Evolutionary conservation across 2,329 filamentous ascomycete genomes (phyloP).

Genomic region (Trematosphaeria pertusa): DNA sequence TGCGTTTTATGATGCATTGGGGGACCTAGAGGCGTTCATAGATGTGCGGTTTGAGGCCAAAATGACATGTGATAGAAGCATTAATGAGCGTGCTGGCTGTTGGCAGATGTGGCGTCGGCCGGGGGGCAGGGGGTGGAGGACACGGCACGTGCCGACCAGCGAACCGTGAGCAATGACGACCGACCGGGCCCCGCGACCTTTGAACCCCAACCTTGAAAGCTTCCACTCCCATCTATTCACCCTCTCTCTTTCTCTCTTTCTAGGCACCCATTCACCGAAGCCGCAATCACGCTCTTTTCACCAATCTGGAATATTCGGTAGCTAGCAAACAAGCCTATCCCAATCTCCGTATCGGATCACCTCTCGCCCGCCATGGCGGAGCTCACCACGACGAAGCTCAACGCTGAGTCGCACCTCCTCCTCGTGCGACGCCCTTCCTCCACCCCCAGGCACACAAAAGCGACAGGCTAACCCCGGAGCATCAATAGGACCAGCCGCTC

Average conservation of each 20-base stretch:
- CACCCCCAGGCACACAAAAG: background rate
- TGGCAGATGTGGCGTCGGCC: background rate
- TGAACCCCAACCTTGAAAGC: conserved; percentile 16
- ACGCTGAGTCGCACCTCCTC: conserved; percentile 77
- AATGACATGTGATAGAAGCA: conserved; percentile 39
- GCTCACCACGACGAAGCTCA: conserved; percentile 68
- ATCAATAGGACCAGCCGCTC: conserved; percentile 84
- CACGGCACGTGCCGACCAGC: conserved; percentile 20
- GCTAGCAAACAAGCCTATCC: background rate
- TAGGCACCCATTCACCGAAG: background rate
- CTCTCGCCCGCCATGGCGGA: conserved; percentile 50
- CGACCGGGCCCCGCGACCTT: conserved; percentile 22
- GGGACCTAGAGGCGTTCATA: conserved; percentile 48
- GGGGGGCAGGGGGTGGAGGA: background rate
- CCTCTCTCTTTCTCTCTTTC: background rate
- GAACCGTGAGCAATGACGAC: conserved; percentile 29
- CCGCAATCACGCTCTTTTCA: background rate
- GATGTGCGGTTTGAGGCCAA: conserved; percentile 42
- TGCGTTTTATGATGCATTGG: conserved; percentile 44
- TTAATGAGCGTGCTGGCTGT: background rate
- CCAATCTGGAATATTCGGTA: background rate
- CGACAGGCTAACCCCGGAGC: conserved; percentile 3
- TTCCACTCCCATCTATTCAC: conserved; percentile 4
- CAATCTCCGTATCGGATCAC: background rate
- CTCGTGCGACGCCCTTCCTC: conserved; percentile 61